Evolutionary conservation across 495 filamentous ascomycete genomes (phyloP), one percentile per base, ranked within the genome.

Genomic region (Trypethelium eluteriae): DNA sequence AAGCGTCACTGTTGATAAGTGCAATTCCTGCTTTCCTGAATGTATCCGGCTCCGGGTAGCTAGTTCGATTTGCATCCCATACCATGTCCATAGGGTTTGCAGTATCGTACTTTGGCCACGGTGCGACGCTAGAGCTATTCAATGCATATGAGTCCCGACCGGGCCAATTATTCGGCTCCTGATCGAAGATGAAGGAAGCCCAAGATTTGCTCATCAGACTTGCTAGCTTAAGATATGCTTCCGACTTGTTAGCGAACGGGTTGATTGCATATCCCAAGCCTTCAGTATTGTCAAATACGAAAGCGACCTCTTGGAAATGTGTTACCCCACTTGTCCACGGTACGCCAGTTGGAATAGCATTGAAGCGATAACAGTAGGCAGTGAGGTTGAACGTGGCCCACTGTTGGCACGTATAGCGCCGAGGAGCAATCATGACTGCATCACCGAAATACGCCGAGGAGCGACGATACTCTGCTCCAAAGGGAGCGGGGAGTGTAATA

Each of bases 341-440:
- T 0, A 76, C 67, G 63, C 81, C 79, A 39, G 73, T 76, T 0
- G 78, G 72, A 47, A 77, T 76, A 41, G 81, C 79, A 70, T 88
- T 83, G 75, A 87, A 88, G 9, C 84, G 83, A 74, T 85, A 88
- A 74, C 83, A 83, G 76, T 84, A 88, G 7, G 85, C 84, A 11
- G 78, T 71, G 1, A 81, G 73, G 0, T 72, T 75, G 16, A 71
- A 70, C 7, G 73, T 74, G 12, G 81, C 71, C 81, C 83, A 88
- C 0, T 79, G 72, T 67, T 84, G 74, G 67, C 82, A 84, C 38
- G 82, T 81, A 39, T 79, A 76, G 10, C 86, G 80, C 2, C 84
- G 81, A 38, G 81, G 80, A 1, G 82, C 83, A 53, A 83, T 82
- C 79, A 88, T 84, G 50, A 74, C 71, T 34, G 78, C 70, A 72